Evolutionary conservation across 345 rosid genomes (phyloP), one percentile per base, ranked within the genome.

Genomic region (Carallia pectinifolia): DNA sequence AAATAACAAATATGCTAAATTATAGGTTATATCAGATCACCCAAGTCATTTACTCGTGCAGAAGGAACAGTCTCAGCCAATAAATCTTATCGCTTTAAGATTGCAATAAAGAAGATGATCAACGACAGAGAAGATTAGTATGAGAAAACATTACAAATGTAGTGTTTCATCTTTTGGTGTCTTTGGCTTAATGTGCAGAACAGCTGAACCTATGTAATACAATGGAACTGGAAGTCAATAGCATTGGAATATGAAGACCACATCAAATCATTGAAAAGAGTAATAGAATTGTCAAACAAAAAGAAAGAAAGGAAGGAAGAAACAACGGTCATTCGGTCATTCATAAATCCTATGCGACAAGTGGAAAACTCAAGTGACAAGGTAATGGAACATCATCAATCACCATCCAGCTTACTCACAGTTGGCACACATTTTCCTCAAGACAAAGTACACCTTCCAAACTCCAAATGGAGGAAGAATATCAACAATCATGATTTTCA

Each of bases 401-500:
- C 18, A 33, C 5, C 40, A 60, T 18, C 29, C 18, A 34, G 2
- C 15, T 67, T 17, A 12, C 19, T 23, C 58, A 68, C 29, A 33
- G 18, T 48, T 59, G 33, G 58, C 17, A 69, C 39, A 19, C 29
- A 38, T 23, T 36, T 47, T 4, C 30, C 70, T 15, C 7, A 59
- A 40, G 17, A 33, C 33, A 6, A 59, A 69, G 7, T n/a, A 44
- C 18, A 6, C 12, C 27, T 61, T 52, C n/a, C 34, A 27, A 60
- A 36, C 19, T 23, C 40, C 18, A 58, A 67, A 58, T 29, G 38
- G 19, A 58, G 37, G 62, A 58, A 9, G 38, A 65, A 9, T n/a
- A 50, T 77, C 71, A 82, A 18, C 77, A 78, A 71, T 80, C 72
- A 5, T 53, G 50, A 56, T 74, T 74, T 31, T 78, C 84, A 56